These are phyloP conservation scores for Fusarium marasasianum DNA, from an alignment of 2,329 filamentous ascomycete species.

Conservation along the genomic window DNA sequence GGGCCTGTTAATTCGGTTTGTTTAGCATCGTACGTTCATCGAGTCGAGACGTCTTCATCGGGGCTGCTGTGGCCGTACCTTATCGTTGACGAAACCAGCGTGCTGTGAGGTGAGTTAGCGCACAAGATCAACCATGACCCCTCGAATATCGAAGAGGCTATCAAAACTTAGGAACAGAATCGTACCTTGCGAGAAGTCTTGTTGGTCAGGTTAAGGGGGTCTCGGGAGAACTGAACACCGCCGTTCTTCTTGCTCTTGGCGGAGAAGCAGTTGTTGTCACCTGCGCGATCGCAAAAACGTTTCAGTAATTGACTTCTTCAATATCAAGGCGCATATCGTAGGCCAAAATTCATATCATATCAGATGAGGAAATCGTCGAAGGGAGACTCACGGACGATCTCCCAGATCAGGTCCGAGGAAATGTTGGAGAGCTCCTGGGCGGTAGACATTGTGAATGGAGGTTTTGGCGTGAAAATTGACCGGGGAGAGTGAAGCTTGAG, in stretches of 20 bases:
- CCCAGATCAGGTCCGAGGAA: slow-evolving; percentile 93
- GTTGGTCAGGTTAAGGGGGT: slow-evolving; percentile 94
- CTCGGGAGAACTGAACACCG: slow-evolving; percentile 89
- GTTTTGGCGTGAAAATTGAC: slow-evolving; percentile 44
- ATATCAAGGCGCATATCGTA: slow-evolving; percentile 18
- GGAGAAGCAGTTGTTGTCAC: slow-evolving; percentile 88
- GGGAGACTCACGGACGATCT: slow-evolving; percentile 87
- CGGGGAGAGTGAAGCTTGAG: slow-evolving; percentile 41
- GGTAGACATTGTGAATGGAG: slow-evolving; percentile 62
- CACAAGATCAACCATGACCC: slow-evolving; percentile 1
- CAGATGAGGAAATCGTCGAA: slow-evolving; percentile 4
- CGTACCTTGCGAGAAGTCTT: slow-evolving; percentile 87
- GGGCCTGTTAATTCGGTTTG: slow-evolving; percentile 65
- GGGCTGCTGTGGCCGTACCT: slow-evolving; percentile 66
- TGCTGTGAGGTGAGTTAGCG: slow-evolving; percentile 67
- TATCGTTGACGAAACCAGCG: slow-evolving; percentile 91
- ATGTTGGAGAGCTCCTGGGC: slow-evolving; percentile 72
- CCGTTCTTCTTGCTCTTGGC: slow-evolving; percentile 86
- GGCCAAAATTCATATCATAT: background rate
- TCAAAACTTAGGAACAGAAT: background rate
- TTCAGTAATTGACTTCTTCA: slow-evolving; percentile 35
- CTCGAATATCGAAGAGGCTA: background rate
- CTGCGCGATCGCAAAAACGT: slow-evolving; percentile 57
- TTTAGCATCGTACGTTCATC: slow-evolving; percentile 35
- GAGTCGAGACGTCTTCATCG: slow-evolving; percentile 18